Base-by-base conservation (phyloP, 805 yeast genomes). In the Wickerhamomyces strasburgensis region DNA sequence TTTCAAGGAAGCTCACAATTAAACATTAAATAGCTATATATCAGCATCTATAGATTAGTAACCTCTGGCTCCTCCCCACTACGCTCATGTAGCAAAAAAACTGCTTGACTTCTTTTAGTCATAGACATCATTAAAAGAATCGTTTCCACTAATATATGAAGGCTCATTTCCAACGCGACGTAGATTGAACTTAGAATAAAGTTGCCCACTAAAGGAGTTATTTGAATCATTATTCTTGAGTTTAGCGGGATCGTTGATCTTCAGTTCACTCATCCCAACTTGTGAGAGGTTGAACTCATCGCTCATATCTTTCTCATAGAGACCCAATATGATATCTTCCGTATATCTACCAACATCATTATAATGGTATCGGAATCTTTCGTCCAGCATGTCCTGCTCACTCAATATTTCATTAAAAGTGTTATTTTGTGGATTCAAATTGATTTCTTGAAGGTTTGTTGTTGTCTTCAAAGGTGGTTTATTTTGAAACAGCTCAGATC, bases 151-250 rank as follows among this genome's bases (percentile, higher is more conserved):
- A 8, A 21, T 11, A 21, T 21, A 21, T 8, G 10, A 8, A 21
- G 25, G 11, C 25, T 21, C 25, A 21, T 21, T 21, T 11, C 10
- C 10, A 21, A 21, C 25, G 11, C 25, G 37, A 9, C 41, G 39
- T 17, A 44, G 24, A 30, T 42, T 44, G 31, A 26, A 44, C 15
- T 40, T 44, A 24, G 48, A 44, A 14, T 42, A 44, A 9, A 44
- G 27, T 7, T 33, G 39, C 3, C 21, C 27, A 9, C 43, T 31
- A 24, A 44, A 37, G 6, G n/a, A n/a, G n/a, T n/a, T n/a, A n/a
- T 34, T 34, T 14, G 40, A 30, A 19, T 31, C 40, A 8, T 29
- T 27, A 17, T 14, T 29, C 5, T n/a, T n/a, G n/a, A n/a, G n/a
- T n/a, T n/a, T n/a, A n/a, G n/a, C n/a, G n/a, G n/a, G 18, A 28